phyloP scores from a whole-genome alignment of 768 basidiomycete genomes.

The Hebeloma cylindrosporum region DNA sequence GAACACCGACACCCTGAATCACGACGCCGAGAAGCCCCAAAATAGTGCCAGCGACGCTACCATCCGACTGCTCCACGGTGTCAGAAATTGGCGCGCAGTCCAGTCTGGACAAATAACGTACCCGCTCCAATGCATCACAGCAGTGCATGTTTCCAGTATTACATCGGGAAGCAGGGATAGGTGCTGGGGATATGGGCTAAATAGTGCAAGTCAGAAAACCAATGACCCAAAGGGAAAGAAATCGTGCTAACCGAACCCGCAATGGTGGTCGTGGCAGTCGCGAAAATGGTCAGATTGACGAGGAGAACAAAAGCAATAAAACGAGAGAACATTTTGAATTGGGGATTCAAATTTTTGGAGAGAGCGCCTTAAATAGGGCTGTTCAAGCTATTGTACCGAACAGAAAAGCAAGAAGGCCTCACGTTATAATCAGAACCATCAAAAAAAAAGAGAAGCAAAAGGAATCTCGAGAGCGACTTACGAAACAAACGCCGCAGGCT shows the following conservation, averaged over 20 bases:
- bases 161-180: conserved; percentile 21
- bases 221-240: neutral
- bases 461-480: too few relatives aligned
- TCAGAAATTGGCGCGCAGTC: neutral
- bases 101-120: neutral
- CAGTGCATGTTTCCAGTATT: conserved; percentile 22
- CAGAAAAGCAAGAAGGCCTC: too few relatives aligned
- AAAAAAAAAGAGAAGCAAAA: too few relatives aligned
- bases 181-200: conserved; percentile 9
- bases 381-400: too few relatives aligned
- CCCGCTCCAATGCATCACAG: conserved; percentile 20
- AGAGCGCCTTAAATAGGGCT: too few relatives aligned
- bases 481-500: too few relatives aligned
- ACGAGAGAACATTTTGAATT: conserved; percentile 17
- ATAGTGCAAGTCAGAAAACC: neutral
- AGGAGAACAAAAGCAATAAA: conserved; percentile 16
- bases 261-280: conserved; percentile 23
- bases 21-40: conserved; percentile 17
- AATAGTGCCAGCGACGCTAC: conserved; percentile 9
- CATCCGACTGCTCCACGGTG: conserved; percentile 9
- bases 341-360: conserved; percentile 35
- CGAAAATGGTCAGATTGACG: conserved; percentile 18
- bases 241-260: conserved; percentile 13
- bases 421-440: too few relatives aligned
- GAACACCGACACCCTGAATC: conserved; percentile 15